phyloP scores from a whole-genome alignment of 2,329 filamentous ascomycete species.

The Dissoconium aciculare region DNA sequence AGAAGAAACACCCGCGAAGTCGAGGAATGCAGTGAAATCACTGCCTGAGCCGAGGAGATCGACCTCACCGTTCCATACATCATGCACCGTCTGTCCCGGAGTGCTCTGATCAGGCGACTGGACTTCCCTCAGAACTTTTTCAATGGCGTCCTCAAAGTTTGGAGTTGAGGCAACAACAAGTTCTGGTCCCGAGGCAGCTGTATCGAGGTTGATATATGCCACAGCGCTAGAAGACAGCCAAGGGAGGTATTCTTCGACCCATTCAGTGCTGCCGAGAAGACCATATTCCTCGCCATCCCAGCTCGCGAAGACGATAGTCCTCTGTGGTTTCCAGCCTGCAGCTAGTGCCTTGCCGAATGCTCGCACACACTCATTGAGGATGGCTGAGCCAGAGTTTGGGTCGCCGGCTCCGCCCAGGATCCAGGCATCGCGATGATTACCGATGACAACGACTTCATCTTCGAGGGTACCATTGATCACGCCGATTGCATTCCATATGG shows the following conservation, averaged over 20 bases:
- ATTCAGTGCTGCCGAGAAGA: constrained; percentile 74
- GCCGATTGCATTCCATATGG: constrained; percentile 63
- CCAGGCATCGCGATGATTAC: constrained; percentile 90
- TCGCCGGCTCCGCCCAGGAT: constrained; percentile 71
- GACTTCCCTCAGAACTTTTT: constrained; percentile 49
- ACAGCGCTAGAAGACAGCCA: constrained; percentile 62
- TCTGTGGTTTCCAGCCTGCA: constrained; percentile 66
- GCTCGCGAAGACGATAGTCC: constrained; percentile 75
- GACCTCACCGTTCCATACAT: constrained; percentile 43
- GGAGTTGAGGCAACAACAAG: constrained; percentile 57
- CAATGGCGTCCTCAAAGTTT: constrained; percentile 57
- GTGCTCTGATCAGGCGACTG: constrained; percentile 56
- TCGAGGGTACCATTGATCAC: constrained; percentile 75
- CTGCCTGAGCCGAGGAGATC: constrained; percentile 39
- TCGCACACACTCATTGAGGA: constrained; percentile 63
- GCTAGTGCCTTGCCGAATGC: constrained; percentile 57
- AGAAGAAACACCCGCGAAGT: constrained; percentile 36
- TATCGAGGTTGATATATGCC: constrained; percentile 77
- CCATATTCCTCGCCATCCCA: constrained; percentile 66
- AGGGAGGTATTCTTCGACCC: constrained; percentile 78
- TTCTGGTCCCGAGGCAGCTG: constrained; percentile 50
- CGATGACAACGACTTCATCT: constrained; percentile 75
- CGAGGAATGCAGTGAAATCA: constrained; percentile 40
- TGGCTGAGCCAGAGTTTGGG: constrained; percentile 68
- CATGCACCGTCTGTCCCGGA: constrained; percentile 52